Conservation (phyloP, 129 eudicot species). For the Logfia minima region DNA sequence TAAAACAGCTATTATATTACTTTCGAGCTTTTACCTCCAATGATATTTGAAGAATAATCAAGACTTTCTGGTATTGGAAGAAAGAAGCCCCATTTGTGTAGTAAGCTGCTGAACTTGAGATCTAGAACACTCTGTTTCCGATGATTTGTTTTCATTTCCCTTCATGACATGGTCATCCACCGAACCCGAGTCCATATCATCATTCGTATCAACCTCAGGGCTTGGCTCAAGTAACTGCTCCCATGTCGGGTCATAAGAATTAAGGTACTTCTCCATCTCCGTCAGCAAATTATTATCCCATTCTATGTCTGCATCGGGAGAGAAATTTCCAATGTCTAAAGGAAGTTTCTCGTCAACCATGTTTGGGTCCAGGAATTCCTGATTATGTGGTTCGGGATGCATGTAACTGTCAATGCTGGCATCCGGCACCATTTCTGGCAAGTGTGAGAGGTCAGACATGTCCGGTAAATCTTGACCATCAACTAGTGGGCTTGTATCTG, state of each 20-base stretch:
- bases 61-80: conserved; percentile 50
- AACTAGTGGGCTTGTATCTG: conserved; percentile 34
- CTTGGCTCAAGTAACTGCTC: conserved; percentile 56
- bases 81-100: conserved; percentile 78
- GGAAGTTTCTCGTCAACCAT: conserved; percentile 39
- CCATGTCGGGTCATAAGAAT: conserved; percentile 62
- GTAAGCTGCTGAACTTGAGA: conserved; percentile 74
- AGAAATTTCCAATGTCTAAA: conserved; percentile 47
- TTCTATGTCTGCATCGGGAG: conserved; percentile 58
- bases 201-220: conserved; percentile 39
- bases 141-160: conserved; percentile 39
- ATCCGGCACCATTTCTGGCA: conserved; percentile 47
- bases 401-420: conserved; percentile 36
- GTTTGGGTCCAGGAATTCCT: conserved; percentile 37
- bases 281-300: conserved; percentile 64
- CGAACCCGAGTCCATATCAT: conserved; percentile 49
- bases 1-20: neutral
- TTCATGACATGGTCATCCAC: conserved; percentile 32
- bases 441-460: conserved; percentile 47
- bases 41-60: conserved; percentile 26
- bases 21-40: conserved; percentile 19
- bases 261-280: conserved; percentile 55
- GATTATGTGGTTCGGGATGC: conserved; percentile 41
- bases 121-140: conserved; percentile 54
- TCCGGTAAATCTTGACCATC: conserved; percentile 44